phyloP scores from a whole-genome alignment of 163 green algal genomes.

The Prototheca stagnorum region DNA sequence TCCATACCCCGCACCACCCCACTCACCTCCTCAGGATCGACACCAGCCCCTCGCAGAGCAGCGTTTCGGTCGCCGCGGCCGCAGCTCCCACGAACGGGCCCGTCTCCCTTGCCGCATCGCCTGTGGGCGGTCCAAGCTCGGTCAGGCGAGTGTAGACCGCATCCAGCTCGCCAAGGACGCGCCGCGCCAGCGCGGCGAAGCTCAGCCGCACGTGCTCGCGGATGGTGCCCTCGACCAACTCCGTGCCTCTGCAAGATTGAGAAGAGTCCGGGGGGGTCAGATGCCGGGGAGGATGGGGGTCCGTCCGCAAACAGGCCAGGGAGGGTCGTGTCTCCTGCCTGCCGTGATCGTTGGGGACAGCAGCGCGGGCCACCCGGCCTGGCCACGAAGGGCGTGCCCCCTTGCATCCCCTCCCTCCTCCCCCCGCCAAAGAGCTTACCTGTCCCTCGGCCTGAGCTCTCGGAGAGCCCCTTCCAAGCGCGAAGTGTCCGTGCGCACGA shows the following conservation, averaged over 20 bases:
- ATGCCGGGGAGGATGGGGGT: background rate
- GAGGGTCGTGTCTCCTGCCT: background rate
- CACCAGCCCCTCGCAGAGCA: no score
- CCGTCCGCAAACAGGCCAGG: background rate
- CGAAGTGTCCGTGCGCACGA: slow-evolving; percentile 34
- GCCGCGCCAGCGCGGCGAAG: slow-evolving; percentile 36
- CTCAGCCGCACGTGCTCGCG: slow-evolving; percentile 41
- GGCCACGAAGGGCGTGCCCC: no score
- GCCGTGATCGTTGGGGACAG: no score
- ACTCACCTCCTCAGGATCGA: no score
- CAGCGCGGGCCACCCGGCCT: no score
- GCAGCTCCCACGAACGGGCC: background rate
- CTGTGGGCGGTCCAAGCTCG: no score
- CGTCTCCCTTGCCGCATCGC: no score
- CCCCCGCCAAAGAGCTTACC: background rate
- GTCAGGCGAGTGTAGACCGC: background rate
- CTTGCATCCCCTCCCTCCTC: background rate
- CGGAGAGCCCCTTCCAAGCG: slow-evolving; percentile 41
- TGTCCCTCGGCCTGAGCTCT: slow-evolving; percentile 35
- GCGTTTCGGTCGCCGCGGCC: no score
- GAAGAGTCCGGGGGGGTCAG: background rate
- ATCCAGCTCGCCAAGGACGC: slow-evolving; percentile 13
- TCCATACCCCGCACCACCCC: no score
- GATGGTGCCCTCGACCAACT: slow-evolving; percentile 36
- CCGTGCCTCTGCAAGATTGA: slow-evolving; percentile 14